Base-by-base conservation (phyloP, 176 grass and related monocot genomes). In the Ananas comosus region DNA sequence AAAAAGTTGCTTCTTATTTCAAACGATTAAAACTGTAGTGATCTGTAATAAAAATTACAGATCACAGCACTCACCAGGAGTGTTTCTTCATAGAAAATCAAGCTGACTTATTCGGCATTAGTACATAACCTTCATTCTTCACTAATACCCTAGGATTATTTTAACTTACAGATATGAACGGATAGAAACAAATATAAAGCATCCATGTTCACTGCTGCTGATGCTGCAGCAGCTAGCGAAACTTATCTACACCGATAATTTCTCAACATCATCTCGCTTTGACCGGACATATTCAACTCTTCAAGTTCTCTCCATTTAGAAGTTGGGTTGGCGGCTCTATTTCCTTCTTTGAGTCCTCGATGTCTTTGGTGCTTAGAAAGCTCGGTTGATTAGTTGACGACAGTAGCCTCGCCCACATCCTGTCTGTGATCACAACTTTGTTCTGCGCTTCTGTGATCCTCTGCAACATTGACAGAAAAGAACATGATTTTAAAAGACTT, bases 361-460 rank as follows among this genome's bases (percentile, higher is more conserved):
- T 79, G 14, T 81, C 78, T 57, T 88, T 79, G 17, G 72, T 80
- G 80, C 80, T 88, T 19, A 96, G 70, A 81, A 96, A 96, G 33
- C 33, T 42, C 4, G 33, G 33, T 42, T 42, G 33, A 42, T 42
- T 42, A 42, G 33, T 42, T 42, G 59, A 96, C 50, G 82, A 96
- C 63, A 96, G 80, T 51, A 96, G 85, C 83, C 92, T 80, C 16
- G 92, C 92, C 92, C 92, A 96, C 92, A 96, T 96, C 68, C 92
- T 80, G 57, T 96, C 92, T 1, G 92, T 96, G 76, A 91, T 91
- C 79, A 91, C 92, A 12, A 96, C 92, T 63, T 86, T 96, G 72
- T 96, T 96, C 83, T 87, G 85, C 66, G 84, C 91, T 71, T 91
- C 88, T 7, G 88, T 96, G 25, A 96, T 90, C 65, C 85, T 88